These are phyloP conservation scores for Peniophora sp. DNA, from an alignment of 1,284 basidiomycete genomes.

Conservation along the genomic window DNA sequence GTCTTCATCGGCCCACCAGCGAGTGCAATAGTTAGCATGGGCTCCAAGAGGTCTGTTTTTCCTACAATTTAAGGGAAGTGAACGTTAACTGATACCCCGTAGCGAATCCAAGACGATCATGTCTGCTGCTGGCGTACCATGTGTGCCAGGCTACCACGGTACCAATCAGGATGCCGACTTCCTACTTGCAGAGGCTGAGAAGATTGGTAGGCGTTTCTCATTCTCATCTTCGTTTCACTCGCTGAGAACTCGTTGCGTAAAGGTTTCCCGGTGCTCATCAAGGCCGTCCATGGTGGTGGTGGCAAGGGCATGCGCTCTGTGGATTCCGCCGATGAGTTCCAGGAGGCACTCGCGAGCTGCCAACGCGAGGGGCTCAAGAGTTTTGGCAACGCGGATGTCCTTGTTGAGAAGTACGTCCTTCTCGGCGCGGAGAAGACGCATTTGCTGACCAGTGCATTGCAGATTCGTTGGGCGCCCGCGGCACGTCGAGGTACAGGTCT, in stretches of 20 bases:
- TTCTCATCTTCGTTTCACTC: not conserved
- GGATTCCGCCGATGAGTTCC: constrained; percentile 53
- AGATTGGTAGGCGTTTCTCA: constrained; percentile 48
- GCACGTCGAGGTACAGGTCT: constrained; percentile 88
- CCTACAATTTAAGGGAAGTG: constrained; percentile 1
- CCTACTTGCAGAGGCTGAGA: constrained; percentile 59
- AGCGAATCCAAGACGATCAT: constrained; percentile 87
- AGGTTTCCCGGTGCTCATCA: constrained; percentile 91
- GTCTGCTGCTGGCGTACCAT: constrained; percentile 88
- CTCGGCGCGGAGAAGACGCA: too few relatives aligned
- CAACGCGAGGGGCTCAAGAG: constrained; percentile 82
- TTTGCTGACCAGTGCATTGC: too few relatives aligned
- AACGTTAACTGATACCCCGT: constrained; percentile 18
- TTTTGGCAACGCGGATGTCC: constrained; percentile 81
- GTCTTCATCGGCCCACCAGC: constrained; percentile 95
- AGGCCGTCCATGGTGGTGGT: constrained; percentile 94
- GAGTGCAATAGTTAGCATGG: constrained; percentile 90
- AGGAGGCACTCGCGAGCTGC: constrained; percentile 76
- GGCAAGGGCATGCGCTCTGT: constrained; percentile 97
- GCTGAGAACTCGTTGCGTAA: not conserved
- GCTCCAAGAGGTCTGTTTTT: constrained; percentile 70
- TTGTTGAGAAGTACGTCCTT: constrained; percentile 80
- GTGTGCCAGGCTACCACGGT: constrained; percentile 89
- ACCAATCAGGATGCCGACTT: constrained; percentile 61
- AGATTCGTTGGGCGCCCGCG: constrained; percentile 61